Evolutionary conservation across 1,139 yeast genomes (phyloP).

Genomic region (Geotrichum macrosporum): DNA sequence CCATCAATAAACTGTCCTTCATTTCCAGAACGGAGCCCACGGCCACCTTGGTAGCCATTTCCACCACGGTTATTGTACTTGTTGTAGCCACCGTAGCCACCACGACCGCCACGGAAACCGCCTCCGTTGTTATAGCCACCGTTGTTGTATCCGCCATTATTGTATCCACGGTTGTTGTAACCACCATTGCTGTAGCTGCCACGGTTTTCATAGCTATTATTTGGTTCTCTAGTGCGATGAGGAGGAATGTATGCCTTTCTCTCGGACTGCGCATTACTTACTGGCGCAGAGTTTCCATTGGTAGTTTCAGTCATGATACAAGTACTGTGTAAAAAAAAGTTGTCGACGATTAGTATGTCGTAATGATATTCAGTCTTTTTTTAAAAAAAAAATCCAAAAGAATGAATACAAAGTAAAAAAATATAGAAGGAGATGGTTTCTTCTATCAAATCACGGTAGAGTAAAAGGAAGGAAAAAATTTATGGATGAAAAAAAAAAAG

Average conservation of each 20-base stretch:
- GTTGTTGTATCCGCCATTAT: constrained; percentile 26
- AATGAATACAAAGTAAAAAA: neutral
- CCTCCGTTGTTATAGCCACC: constrained; percentile 42
- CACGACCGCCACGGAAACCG: no score
- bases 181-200: neutral
- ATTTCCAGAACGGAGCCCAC: constrained; percentile 40
- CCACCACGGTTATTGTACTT: constrained; percentile 31
- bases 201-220: constrained; percentile 8
- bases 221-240: constrained; percentile 13
- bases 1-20: constrained; percentile 81
- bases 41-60: constrained; percentile 39
- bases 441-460: constrained; percentile 11
- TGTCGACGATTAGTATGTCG: neutral
- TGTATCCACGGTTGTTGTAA: constrained; percentile 3
- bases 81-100: constrained; percentile 34
- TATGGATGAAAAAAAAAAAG: neutral
- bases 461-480: constrained; percentile 1
- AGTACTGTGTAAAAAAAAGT: neutral
- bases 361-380: neutral
- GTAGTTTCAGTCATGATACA: constrained; percentile 19
- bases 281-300: constrained; percentile 8
- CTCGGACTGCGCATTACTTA: constrained; percentile 2
- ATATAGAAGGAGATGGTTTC: constrained; percentile 1
- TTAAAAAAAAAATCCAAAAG: neutral
- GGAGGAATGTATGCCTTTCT: constrained; percentile 21